Evolutionary conservation across 1,139 yeast genomes (phyloP), one percentile per base, ranked within the genome.

Genomic region (Yamadazyma conglobata): DNA sequence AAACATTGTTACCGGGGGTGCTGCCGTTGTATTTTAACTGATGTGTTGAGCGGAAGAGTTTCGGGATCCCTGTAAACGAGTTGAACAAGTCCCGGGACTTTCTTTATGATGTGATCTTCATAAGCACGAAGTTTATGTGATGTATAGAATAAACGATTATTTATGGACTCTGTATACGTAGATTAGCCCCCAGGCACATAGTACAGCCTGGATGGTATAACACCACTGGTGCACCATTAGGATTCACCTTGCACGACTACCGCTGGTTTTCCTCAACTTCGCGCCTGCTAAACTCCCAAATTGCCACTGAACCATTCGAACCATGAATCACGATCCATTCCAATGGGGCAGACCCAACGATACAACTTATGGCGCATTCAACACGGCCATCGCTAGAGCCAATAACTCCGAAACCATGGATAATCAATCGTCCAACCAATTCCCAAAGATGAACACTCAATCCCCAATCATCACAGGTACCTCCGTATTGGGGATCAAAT

Each of bases 381-480:
- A 83, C 57, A 64, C 68, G 29, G 60, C 71, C 28, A 86, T 88
- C 53, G 88, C 95, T 41, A 64, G 78, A 42, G 70, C 71, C 74
- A 39, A 37, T 12, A 54, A 54, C 26, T 42, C 35, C 18, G 35
- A 31, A 11, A 27, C 34, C 11, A 29, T 32, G 22, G 21, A 25
- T 3, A 15, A 12, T 37, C 37, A 24, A 52, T 46, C 26, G 3
- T n/a, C 24, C 10, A 46, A 41, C 19, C 27, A 30, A n/a, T 71
- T 78, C 52, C 96, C 96, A 22, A 75, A 68, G 39, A 77, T 79
- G 78, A 82, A 85, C 58, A 89, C 98, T 4, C 95, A 87, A 58
- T 86, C 79, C 51, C 99, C 99, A 26, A 83, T 86, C 46, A 87
- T 93, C 35, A 91, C 99, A 7, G 97, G 98, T 54, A 87, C 97